Percentiles rank a stretch among this genome's conserved stretches.
Evolutionary conservation across 306 rosid species (phyloP).

Genomic region (Ochetophila trinervis): DNA sequence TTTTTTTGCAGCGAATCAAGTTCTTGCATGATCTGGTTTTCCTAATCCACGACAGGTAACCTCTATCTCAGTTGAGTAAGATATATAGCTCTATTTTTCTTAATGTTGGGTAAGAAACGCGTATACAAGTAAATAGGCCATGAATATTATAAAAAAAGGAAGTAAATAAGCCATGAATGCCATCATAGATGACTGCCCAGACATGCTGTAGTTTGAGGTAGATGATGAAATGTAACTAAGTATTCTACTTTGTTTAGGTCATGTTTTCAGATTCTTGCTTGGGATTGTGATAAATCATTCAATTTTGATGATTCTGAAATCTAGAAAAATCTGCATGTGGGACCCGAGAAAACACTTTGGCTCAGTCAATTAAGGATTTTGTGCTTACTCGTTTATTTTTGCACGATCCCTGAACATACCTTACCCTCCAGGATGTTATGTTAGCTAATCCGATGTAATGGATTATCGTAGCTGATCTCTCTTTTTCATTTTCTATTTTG

Average conservation of each 20-base stretch:
- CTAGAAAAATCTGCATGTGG: slow-evolving; percentile 4
- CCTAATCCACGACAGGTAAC: neutral
- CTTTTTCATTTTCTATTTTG: neutral
- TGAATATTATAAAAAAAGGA: no score
- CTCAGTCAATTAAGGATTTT: neutral
- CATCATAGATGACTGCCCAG: neutral
- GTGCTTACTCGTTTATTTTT: neutral
- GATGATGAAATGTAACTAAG: neutral
- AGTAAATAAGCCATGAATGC: neutral
- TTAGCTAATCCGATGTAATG: neutral
- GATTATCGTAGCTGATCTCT: neutral
- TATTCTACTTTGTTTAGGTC: neutral
- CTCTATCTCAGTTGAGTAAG: neutral
- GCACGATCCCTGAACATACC: slow-evolving; percentile 9
- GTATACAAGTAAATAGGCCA: no score
- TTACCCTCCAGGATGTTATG: slow-evolving; percentile 18
- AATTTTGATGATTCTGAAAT: neutral
- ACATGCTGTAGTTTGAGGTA: neutral
- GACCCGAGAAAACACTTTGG: slow-evolving; percentile 3
- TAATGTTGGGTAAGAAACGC: no score
- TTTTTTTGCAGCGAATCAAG: neutral
- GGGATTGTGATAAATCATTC: neutral
- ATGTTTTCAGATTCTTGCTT: neutral
- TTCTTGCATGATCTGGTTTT: slow-evolving; percentile 3
- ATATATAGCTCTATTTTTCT: no score